phyloP scores from a whole-genome alignment of 306 rosid species.

The Vicia villosa region DNA sequence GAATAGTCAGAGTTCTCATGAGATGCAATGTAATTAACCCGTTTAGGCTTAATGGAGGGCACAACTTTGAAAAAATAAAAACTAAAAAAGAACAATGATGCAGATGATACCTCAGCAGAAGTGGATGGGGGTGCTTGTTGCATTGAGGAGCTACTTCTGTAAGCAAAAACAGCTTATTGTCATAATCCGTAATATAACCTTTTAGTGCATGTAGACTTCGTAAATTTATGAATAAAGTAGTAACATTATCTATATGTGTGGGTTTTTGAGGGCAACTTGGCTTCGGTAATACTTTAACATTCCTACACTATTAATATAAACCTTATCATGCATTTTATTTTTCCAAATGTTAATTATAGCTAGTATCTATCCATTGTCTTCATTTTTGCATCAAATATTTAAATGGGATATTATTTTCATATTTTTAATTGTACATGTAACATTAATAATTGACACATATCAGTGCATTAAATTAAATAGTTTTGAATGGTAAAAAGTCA shows the following conservation, averaged over 20 bases:
- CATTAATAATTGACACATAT: background rate
- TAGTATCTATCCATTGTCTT: background rate
- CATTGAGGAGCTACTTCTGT: conserved; percentile 52
- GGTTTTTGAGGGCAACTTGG: background rate
- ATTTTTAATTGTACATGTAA: background rate
- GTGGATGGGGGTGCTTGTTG: conserved; percentile 70
- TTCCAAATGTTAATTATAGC: background rate
- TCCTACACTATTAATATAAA: background rate
- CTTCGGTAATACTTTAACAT: background rate
- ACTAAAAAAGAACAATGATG: conserved; percentile 5
- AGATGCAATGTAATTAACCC: conserved; percentile 12
- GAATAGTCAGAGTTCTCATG: background rate
- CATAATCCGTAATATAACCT: conserved; percentile 20
- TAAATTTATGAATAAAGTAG: conserved; percentile 10
- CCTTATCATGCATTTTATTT: background rate
- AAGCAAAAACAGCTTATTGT: conserved; percentile 41
- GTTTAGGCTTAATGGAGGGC: conserved; percentile 14
- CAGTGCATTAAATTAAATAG: too few species aligned
- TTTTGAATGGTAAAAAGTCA: too few species aligned
- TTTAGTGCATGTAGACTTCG: background rate
- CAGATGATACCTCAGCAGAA: conserved; percentile 63
- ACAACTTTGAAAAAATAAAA: background rate
- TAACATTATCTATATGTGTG: background rate
- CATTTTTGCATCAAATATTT: background rate
- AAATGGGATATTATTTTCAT: background rate